Percentiles rank a stretch among this genome's conserved stretches.
phyloP scores from a whole-genome alignment of 2,329 filamentous ascomycete species.

The Colletotrichum trifolii region DNA sequence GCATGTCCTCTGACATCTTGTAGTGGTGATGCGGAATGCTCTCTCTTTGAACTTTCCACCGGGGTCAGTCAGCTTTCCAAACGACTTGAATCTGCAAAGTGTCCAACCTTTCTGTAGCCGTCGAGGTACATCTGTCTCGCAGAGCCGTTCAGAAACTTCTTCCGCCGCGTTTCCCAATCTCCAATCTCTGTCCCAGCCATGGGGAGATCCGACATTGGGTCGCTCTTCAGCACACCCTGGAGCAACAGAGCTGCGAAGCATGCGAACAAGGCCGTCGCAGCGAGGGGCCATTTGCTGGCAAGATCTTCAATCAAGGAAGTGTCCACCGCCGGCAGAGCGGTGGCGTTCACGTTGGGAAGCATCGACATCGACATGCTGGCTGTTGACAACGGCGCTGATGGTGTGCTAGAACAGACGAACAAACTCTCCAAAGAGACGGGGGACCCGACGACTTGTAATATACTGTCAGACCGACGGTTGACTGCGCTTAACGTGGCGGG shows the following conservation, averaged over 20 bases:
- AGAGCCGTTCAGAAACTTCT: conserved; percentile 39
- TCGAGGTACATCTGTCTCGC: conserved; percentile 42
- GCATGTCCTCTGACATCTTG: conserved; percentile 34
- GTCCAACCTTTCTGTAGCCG: conserved; percentile 44
- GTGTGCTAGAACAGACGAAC: background rate
- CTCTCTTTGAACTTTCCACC: conserved; percentile 44
- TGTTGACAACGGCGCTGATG: background rate
- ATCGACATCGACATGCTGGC: conserved; percentile 20
- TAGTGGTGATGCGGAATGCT: conserved; percentile 44
- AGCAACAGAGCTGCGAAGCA: conserved; percentile 11
- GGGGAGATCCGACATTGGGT: conserved; percentile 38
- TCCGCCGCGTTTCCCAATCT: conserved; percentile 41
- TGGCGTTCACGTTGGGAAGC: conserved; percentile 16
- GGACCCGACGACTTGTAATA: conserved; percentile 12
- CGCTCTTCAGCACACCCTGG: conserved; percentile 14
- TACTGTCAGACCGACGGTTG: conserved; percentile 3
- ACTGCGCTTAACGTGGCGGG: too few relatives aligned
- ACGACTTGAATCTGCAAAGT: background rate
- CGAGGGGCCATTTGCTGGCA: conserved; percentile 20
- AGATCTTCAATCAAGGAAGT: conserved; percentile 10
- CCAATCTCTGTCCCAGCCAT: conserved; percentile 42
- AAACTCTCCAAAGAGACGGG: background rate
- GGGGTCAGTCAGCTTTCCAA: background rate
- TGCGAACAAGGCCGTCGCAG: conserved; percentile 4
- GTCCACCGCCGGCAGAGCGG: conserved; percentile 7